phyloP scores from a whole-genome alignment of 2,329 filamentous ascomycete species.

The Alternaria sp. region DNA sequence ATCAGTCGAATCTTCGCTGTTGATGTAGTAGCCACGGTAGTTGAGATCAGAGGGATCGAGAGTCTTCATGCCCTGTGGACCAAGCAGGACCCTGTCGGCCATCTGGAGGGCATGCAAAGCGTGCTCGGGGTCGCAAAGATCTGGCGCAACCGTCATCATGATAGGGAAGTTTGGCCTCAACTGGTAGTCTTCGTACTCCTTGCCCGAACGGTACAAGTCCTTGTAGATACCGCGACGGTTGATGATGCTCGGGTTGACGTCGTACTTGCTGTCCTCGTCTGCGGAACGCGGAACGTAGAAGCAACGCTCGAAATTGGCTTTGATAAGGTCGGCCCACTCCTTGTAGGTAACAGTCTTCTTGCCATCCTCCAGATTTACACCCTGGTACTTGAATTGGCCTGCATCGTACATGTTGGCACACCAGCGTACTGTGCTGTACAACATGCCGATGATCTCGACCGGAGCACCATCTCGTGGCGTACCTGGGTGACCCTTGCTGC shows the following conservation, averaged over 20 bases:
- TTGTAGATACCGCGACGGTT: conserved; percentile 98
- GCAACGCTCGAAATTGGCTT: conserved; percentile 87
- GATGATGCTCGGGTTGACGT: conserved; percentile 79
- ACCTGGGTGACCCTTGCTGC: conserved; percentile 90
- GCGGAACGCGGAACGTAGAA: conserved; percentile 82
- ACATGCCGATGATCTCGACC: conserved; percentile 90
- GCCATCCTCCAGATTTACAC: conserved; percentile 72
- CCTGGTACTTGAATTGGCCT: conserved; percentile 75
- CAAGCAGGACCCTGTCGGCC: conserved; percentile 80
- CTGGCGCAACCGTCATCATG: conserved; percentile 91
- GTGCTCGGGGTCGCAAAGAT: conserved; percentile 80
- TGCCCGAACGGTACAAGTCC: conserved; percentile 90
- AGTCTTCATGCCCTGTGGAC: conserved; percentile 93
- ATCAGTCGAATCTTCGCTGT: conserved; percentile 89
- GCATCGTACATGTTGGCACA: conserved; percentile 70
- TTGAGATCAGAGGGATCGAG: conserved; percentile 91
- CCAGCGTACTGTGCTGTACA: conserved; percentile 91
- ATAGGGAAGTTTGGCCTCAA: conserved; percentile 93
- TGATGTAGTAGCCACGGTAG: conserved; percentile 93
- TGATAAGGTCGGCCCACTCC: conserved; percentile 82
- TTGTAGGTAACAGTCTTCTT: conserved; percentile 69
- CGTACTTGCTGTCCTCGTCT: conserved; percentile 77
- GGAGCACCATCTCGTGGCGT: conserved; percentile 97
- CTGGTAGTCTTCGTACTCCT: conserved; percentile 98
- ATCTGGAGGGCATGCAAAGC: conserved; percentile 81